phyloP scores from a whole-genome alignment of 2,329 filamentous ascomycete genomes.

The Cytospora piceicola region DNA sequence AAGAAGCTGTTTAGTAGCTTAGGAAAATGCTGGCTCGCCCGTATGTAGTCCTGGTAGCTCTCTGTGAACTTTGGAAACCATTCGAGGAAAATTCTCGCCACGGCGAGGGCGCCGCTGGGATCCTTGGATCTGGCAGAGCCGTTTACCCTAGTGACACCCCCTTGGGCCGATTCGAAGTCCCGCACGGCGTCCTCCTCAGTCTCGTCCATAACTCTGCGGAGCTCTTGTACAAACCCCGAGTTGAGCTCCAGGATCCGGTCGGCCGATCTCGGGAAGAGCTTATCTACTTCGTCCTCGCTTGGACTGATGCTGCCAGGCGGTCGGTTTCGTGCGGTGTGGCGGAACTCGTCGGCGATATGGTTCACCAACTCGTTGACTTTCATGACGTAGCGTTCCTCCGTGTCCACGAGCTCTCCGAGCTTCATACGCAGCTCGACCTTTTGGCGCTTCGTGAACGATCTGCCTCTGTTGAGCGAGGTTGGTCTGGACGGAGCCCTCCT shows the following conservation, averaged over 20 bases:
- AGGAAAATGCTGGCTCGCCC: constrained; percentile 84
- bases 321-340: constrained; percentile 66
- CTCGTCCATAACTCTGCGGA: constrained; percentile 77
- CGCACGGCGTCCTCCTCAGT: constrained; percentile 79
- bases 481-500: constrained; percentile 87
- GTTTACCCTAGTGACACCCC: constrained; percentile 46
- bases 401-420: constrained; percentile 87
- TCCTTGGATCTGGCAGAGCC: constrained; percentile 61
- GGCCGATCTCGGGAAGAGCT: constrained; percentile 79
- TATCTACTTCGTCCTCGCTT: constrained; percentile 71
- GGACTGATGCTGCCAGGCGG: constrained; percentile 68
- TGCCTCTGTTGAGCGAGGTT: constrained; percentile 76
- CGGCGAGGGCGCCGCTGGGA: constrained; percentile 74
- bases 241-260: constrained; percentile 83
- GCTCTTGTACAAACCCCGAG: constrained; percentile 74
- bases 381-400: constrained; percentile 89
- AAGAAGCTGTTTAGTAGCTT: constrained; percentile 79
- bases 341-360: constrained; percentile 79
- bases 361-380: constrained; percentile 86
- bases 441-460: constrained; percentile 77
- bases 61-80: constrained; percentile 94
- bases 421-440: constrained; percentile 85
- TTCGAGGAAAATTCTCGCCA: constrained; percentile 81
- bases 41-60: constrained; percentile 92
- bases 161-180: constrained; percentile 69